Evolutionary conservation across 1,284 basidiomycete genomes (phyloP), one percentile per base, ranked within the genome.

Genomic region (Pholiota adiposa): DNA sequence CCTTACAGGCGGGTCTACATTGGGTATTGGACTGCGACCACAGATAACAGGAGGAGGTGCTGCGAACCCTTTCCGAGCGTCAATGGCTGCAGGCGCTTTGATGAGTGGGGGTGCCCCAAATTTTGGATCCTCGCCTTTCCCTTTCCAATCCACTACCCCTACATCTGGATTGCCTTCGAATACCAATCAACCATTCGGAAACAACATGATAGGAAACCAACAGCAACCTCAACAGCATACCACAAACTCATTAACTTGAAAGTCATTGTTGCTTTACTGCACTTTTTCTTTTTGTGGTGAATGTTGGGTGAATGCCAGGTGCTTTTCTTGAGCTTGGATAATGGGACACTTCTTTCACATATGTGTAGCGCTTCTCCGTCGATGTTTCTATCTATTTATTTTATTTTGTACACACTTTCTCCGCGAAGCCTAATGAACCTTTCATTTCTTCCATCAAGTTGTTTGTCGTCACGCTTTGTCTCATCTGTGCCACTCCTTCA

Each of bases 31-130:
- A 4, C 76, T 93, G 29, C 79, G 89, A 31, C 88, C 91, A 4
- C 91, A 93, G 68, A 80, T 83, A 69, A 92, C 90, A 3, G 90
- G 89, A 1, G 87, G 85, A 12, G 86, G 86, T 16, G 79, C 75
- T 25, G 86, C 84, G 8, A 93, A 93, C 66, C 91, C 92, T 7
- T 93, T 93, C 79, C 83, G 91, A 46, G 84, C 87, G 8, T 87
- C 86, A 2, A 86, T 85, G 83, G 68, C 65, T 25, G 63, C 63
- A 38, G 66, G 64, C 23, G 36, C 34, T n/a, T 29, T 41, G 11
- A 52, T 43, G 43, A 34, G 36, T 18, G 41, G 40, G 19, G 67
- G 50, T 52, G 61, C 21, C 52, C 61, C 54, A 25, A 63, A 58
- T 38, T 61, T 61, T 59, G 65, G 63, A 29, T 33, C 43, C 8